A percentile compares a stretch with the other conserved stretches of the same genome.
phyloP scores from a whole-genome alignment of 768 basidiomycete species.

The Naematelia encephala region DNA sequence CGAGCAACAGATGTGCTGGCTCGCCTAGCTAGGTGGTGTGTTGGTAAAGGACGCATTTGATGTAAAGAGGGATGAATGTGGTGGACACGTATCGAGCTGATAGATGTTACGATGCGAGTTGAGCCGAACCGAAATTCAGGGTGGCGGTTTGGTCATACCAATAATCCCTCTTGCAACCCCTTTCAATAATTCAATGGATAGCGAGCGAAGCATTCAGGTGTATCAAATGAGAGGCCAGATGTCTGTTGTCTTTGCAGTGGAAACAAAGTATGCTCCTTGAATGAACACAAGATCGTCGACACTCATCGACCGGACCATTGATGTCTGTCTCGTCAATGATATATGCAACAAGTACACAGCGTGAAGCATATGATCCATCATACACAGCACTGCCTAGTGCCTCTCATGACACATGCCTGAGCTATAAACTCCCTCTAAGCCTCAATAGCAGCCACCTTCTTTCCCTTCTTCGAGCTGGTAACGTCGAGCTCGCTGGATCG shows the following conservation, averaged over 20 bases:
- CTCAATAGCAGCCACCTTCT: constrained; percentile 50
- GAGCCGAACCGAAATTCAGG: not conserved
- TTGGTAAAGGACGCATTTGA: not conserved
- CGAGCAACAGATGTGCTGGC: not conserved
- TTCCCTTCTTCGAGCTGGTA: constrained; percentile 47
- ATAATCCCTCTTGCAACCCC: no score
- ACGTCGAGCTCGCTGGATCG: constrained; percentile 79
- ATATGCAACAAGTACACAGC: not conserved
- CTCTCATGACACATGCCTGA: constrained; percentile 3
- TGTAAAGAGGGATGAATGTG: not conserved
- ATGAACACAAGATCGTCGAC: no score
- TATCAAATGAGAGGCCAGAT: no score
- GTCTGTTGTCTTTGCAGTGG: no score
- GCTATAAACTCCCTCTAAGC: constrained; percentile 30
- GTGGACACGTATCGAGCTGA: no score
- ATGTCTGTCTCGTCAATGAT: no score
- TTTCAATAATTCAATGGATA: no score
- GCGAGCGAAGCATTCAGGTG: no score
- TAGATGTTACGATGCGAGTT: not conserved
- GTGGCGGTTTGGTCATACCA: not conserved
- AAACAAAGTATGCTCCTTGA: no score
- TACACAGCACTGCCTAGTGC: constrained; percentile 28
- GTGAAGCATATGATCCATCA: constrained; percentile 31
- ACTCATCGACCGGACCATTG: no score
- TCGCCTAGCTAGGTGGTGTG: not conserved